These are phyloP conservation scores for Sanchytrium tribonematis DNA, from an alignment of 371 early-diverging fungal genomes.

Conservation along the genomic window DNA sequence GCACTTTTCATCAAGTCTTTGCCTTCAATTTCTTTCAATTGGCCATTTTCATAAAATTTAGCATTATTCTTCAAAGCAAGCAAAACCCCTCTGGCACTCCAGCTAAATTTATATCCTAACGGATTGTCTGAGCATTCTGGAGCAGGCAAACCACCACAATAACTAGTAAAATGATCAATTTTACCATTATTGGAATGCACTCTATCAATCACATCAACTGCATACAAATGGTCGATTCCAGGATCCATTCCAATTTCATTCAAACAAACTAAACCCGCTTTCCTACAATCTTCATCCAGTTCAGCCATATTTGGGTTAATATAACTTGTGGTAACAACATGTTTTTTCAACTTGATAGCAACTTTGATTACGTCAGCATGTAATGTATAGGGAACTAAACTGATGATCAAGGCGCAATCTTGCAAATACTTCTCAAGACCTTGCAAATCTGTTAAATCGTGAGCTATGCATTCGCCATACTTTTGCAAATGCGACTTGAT, in stretches of 20 bases:
- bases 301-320: conserved; percentile 65
- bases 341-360: conserved; percentile 39
- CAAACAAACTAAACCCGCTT: conserved; percentile 53
- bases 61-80: conserved; percentile 77
- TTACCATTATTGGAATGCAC: conserved; percentile 40
- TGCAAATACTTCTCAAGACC: too few species aligned
- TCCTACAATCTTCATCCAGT: conserved; percentile 39
- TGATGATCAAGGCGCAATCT: too few species aligned
- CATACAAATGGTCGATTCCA: conserved; percentile 86
- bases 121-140: conserved; percentile 93
- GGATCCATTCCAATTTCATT: conserved; percentile 95
- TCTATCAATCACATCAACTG: conserved; percentile 81
- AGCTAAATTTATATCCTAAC: conserved; percentile 93
- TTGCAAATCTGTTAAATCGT: too few species aligned
- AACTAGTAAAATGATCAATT: conserved; percentile 40
- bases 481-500: too few species aligned
- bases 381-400: too few species aligned
- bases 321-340: conserved; percentile 87
- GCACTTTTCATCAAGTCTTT: conserved; percentile 20
- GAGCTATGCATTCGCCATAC: too few species aligned
- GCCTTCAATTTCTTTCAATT: conserved; percentile 18
- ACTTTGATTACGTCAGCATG: background rate
- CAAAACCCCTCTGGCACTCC: conserved; percentile 82
- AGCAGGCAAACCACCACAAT: conserved; percentile 44
- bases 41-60: conserved; percentile 48